Base-by-base conservation (phyloP, 345 rosid species). In the Pistacia vera region DNA sequence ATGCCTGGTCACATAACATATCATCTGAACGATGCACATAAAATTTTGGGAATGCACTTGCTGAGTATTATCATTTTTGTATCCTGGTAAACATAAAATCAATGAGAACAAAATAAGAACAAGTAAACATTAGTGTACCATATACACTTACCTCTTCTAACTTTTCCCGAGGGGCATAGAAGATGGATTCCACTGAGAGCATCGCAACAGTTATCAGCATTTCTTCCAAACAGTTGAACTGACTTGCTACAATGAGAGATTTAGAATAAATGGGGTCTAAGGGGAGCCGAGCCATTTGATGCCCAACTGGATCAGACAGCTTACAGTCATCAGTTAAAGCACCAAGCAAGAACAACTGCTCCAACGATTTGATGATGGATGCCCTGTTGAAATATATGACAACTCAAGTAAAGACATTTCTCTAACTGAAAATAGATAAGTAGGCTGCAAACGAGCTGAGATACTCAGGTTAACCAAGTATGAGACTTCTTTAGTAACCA, bases 261-360 rank as follows among this genome's bases (percentile, higher is more conserved):
- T 87, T 95, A 68, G 99, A 90, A 82, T 89, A 92, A 46, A 92
- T 84, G 66, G 97, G 99, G 70, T 95, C 94, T 36, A 95, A 80
- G 46, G 99, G 99, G 63, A 95, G 92, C 79, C 92, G 96, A 72
- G 96, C 87, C 99, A 95, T 95, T 84, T 90, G 99, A 79, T 80
- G 84, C 69, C 98, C 99, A 46, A 81, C 83, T 44, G 98, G 99
- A 80, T 90, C 83, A 13, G 92, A 89, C 70, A 95, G 80, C 84
- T 93, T 90, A 77, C 94, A 86, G 25, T 93, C 99, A 81, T 91
- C 96, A 4, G 95, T 87, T 80, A 93, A 86, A 81, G 98, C 98
- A 77, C 97, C 98, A 44, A 95, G 90, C 86, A 89, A 78, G 55
- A 77, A 86, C 83, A 95, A 81, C 67, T 95, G 92, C 80, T 87